Evolutionary conservation across 768 basidiomycete genomes (phyloP), one percentile per base, ranked within the genome.

Genomic region (Suillus clintonianus): DNA sequence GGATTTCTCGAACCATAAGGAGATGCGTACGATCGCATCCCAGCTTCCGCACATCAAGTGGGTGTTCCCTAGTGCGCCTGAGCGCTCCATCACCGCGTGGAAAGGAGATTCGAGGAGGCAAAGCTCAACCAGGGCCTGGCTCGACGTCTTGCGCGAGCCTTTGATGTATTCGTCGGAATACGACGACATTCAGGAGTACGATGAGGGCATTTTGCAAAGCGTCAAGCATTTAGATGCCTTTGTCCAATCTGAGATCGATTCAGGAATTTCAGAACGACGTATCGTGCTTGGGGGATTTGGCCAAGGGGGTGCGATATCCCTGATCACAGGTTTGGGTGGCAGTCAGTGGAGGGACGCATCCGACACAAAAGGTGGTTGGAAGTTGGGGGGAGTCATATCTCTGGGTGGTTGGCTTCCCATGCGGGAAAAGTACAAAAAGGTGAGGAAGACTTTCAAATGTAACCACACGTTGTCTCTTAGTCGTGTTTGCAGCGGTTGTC

Each of bases 201-300:
- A 92, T 70, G 36, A 55, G 43, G 64, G 64, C 13, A 64, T 95
- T 84, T 79, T 89, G 42, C 69, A 82, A 34, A 85, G 89, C 22
- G 81, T 84, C 10, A 72, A 78, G 24, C 72, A 81, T 17, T 80
- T 96, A 70, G 86, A 86, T 67, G 76, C 82, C 53, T 77, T 96
- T 67, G 87, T 97, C 69, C 79, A 83, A 6, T 78, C 80, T 5
- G 94, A 96, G 74, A 79, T 94, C 27, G 85, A 88, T 57, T 80
- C 81, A 13, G 91, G 90, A n/a, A 85, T 88, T 57, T 79, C 85
- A 24, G 77, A 89, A 24, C 79, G 80, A 62, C 83, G 89, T 63
- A 89, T 95, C 69, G 82, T 95, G 27, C 77, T 96, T 22, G 93
- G 92, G 32, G 94, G 94, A 10, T 95, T 94, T 79, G 89, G 87